phyloP scores from a whole-genome alignment of 129 eudicot species.

The Erigeron canadensis region DNA sequence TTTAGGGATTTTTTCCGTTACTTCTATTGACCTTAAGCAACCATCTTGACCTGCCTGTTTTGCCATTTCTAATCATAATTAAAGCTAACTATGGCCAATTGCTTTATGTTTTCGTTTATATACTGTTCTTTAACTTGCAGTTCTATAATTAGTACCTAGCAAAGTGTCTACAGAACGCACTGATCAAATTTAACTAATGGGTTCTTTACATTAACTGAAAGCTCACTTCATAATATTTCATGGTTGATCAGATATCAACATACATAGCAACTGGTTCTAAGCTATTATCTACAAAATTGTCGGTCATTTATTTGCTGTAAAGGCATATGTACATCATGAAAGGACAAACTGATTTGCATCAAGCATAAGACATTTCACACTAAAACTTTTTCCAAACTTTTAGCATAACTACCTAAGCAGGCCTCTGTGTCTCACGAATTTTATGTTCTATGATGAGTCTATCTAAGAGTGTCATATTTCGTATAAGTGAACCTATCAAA shows the following conservation, averaged over 20 bases:
- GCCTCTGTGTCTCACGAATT: too few species aligned
- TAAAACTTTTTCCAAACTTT: too few species aligned
- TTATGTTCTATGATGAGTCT: too few species aligned
- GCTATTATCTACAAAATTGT: too few species aligned
- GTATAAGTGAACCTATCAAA: too few species aligned
- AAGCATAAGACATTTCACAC: too few species aligned
- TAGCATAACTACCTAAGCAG: too few species aligned
- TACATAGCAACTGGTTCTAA: constrained; percentile 34
- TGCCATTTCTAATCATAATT: neutral
- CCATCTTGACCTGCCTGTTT: neutral
- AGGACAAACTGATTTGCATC: too few species aligned
- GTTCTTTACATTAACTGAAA: neutral
- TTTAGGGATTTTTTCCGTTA: too few species aligned
- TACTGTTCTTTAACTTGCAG: constrained; percentile 33
- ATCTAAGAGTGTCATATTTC: too few species aligned
- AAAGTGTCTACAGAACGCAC: constrained; percentile 52
- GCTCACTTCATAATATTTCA: neutral
- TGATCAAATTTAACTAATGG: constrained; percentile 7
- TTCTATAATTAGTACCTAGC: constrained; percentile 77
- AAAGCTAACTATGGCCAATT: neutral
- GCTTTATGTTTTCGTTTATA: constrained; percentile 10
- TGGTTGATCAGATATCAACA: constrained; percentile 62
- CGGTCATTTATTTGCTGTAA: too few species aligned
- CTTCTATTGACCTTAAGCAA: neutral
- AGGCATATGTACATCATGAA: too few species aligned